Conservation (phyloP, 2,329 filamentous ascomycete species). For the Hysterium pulicare region DNA sequence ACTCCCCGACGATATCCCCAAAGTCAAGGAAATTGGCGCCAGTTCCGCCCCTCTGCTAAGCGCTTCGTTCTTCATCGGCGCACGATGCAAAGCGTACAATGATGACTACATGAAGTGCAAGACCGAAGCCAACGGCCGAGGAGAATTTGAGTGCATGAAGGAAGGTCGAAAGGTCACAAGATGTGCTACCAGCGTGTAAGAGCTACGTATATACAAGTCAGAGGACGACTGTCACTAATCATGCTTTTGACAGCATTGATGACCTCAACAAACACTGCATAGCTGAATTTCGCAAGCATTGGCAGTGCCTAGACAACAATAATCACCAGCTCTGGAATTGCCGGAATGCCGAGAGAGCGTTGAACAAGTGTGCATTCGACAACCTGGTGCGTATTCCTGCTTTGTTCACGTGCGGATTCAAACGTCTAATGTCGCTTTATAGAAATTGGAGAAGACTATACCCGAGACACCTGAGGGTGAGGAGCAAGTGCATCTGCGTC, state of each 20-base stretch:
- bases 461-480: conserved; percentile 49
- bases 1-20: conserved; percentile 85
- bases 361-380: conserved; percentile 94
- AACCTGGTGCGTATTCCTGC: conserved; percentile 71
- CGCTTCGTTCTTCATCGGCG: conserved; percentile 94
- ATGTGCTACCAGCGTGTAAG: conserved; percentile 91
- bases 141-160: conserved; percentile 92
- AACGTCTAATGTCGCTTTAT: conserved; percentile 1
- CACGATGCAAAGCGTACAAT: conserved; percentile 90
- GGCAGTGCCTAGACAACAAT: conserved; percentile 93
- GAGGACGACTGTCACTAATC: conserved; percentile 8
- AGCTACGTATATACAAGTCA: background rate
- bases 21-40: conserved; percentile 88
- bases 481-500: conserved; percentile 48
- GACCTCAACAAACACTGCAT: conserved; percentile 96
- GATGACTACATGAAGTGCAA: conserved; percentile 99
- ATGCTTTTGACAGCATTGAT: conserved; percentile 62
- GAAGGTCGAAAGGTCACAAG: conserved; percentile 95
- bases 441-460: conserved; percentile 53
- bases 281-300: conserved; percentile 86
- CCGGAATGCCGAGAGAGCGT: conserved; percentile 76
- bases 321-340: conserved; percentile 99
- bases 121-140: conserved; percentile 83
- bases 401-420: background rate
- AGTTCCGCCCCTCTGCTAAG: conserved; percentile 90